Base-by-base conservation (phyloP, 768 basidiomycete genomes). In the Gloeopeniophorella convolvens region DNA sequence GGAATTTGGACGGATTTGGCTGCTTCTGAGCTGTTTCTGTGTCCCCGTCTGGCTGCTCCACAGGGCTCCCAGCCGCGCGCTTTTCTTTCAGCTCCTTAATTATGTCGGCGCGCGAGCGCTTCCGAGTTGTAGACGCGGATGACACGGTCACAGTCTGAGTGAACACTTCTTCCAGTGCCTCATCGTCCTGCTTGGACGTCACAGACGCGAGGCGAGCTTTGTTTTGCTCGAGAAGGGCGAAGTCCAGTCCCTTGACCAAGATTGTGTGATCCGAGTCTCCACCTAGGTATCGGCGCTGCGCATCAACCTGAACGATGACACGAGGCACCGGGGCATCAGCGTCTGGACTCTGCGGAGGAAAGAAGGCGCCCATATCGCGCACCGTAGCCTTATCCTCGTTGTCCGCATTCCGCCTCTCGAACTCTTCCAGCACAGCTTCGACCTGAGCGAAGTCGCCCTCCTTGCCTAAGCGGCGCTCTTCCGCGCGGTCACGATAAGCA, bases 221-320 rank as follows among this genome's bases (percentile, higher is more conserved):
- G 56, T 86, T 82, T 58, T 90, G 87, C 60, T 90, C 86, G 13
- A 96, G 72, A 6, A 96, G 76, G 0, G 89, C 85, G 57, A 85
- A 75, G 62, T 97, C 94, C 39, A 97, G 80, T 23, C 90, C 90
- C 62, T 92, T 95, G 34, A 93, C 89, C 10, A 93, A 78, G 49
- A 93, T 77, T 10, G 89, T 82, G 63, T 94, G 91, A 50, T 86
- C 76, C 34, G 82, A 79, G 63, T 95, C 89, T 31, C 90, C 89
- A 15, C 90, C 90, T 5, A 92, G 77, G 63, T 87, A 89, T 49
- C 72, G 74, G 30, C 91, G 74, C 61, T 89, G 78, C 46, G 80
- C 75, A 47, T 89, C 87, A 15, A 89, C 70, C 85, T 89, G 55
- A n/a, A 43, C 15, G 20, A 34, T 15, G 5, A 18, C 42, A 15